Evolutionary conservation across 2,329 filamentous ascomycete genomes (phyloP).

Genomic region (Nothomitra cinnamomea): DNA sequence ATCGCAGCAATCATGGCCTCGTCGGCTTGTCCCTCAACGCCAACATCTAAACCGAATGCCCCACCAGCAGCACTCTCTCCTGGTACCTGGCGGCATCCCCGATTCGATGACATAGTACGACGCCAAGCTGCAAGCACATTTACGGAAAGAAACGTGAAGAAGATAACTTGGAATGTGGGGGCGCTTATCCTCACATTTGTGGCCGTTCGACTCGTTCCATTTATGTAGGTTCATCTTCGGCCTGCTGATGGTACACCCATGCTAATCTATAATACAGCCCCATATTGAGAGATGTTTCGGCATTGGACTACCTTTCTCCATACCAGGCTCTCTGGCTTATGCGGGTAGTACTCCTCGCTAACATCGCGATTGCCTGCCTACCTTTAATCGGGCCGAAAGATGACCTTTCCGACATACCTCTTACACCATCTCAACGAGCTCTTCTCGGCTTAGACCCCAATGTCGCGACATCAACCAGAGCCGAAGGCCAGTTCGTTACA

Average conservation of each 20-base stretch:
- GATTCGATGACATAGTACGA: slow-evolving; percentile 68
- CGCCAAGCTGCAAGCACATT: slow-evolving; percentile 68
- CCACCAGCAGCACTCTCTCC: slow-evolving; percentile 26
- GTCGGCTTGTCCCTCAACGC: slow-evolving; percentile 24
- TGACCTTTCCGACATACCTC: slow-evolving; percentile 70
- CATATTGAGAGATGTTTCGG: background rate
- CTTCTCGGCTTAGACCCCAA: slow-evolving; percentile 66
- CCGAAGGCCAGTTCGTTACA: slow-evolving; percentile 59
- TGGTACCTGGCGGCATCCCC: slow-evolving; percentile 82
- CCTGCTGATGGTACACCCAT: background rate
- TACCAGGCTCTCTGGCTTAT: slow-evolving; percentile 27
- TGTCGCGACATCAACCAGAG: slow-evolving; percentile 40
- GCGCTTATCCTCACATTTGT: slow-evolving; percentile 34
- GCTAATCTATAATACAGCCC: background rate
- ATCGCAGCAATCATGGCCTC: background rate
- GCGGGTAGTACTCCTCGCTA: slow-evolving; percentile 45
- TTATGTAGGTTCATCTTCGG: background rate
- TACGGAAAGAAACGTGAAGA: slow-evolving; percentile 55
- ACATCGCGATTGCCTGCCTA: slow-evolving; percentile 51
- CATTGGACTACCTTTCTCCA: slow-evolving; percentile 17
- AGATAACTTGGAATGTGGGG: slow-evolving; percentile 49
- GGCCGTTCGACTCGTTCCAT: slow-evolving; percentile 4
- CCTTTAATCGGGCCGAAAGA: slow-evolving; percentile 60
- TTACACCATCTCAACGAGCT: slow-evolving; percentile 75
- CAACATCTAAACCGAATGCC: slow-evolving; percentile 17